A percentile compares a stretch with the other conserved stretches of the same genome.
Conservation (phyloP, 345 rosid genomes). For the Gossypium bickii region DNA sequence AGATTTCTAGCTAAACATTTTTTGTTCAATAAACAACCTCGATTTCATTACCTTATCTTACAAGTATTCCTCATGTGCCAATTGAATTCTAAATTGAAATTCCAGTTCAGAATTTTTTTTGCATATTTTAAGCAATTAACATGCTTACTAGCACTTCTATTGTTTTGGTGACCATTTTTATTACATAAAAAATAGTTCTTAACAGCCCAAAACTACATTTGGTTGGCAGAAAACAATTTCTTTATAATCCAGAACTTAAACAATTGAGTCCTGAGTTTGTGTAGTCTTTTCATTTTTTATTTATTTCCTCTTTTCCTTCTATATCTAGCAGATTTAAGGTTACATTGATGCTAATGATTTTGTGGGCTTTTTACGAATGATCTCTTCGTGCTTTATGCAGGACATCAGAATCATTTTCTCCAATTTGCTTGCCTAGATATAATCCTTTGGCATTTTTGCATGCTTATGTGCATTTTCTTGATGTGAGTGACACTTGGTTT, state of each 20-base stretch:
- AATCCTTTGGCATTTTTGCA: slow-evolving; percentile 91
- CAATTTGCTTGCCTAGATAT: slow-evolving; percentile 97
- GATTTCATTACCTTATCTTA: slow-evolving; percentile 3
- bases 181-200: neutral
- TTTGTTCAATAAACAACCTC: slow-evolving; percentile 4
- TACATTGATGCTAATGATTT: neutral
- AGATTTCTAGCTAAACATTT: slow-evolving; percentile 3
- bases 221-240: neutral
- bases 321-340: neutral
- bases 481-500: slow-evolving; percentile 54
- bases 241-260: neutral
- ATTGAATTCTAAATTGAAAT: neutral
- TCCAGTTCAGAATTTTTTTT: neutral
- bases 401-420: slow-evolving; percentile 98
- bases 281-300: neutral
- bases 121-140: neutral
- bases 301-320: neutral
- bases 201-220: neutral
- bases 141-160: neutral
- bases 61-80: too few relatives aligned
- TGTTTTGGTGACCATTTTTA: neutral
- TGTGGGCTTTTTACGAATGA: slow-evolving; percentile 7
- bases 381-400: slow-evolving; percentile 42
- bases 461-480: slow-evolving; percentile 90
- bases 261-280: neutral